Base-by-base conservation (phyloP, 495 filamentous ascomycete genomes). In the Tuber umbilicatum region DNA sequence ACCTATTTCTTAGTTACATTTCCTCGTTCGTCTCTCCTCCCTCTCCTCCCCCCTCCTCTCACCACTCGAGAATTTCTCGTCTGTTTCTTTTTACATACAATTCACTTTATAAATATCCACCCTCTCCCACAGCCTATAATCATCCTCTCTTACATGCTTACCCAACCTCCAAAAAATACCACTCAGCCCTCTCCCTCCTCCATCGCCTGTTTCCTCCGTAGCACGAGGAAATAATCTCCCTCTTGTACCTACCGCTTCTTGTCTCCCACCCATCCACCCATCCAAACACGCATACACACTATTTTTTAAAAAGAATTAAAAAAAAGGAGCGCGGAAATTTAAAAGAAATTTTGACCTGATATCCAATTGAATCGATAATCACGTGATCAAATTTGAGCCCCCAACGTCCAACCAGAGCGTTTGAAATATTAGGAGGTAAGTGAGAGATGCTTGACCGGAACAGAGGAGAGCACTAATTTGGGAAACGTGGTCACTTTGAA, bases 341-440 rank as follows among this genome's bases (percentile, higher is more conserved):
- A 40, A 14, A 60, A 60, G 9, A 60, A 27, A 60, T 2, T 60
- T 14, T 60, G 21, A 60, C 27, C 27, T 14, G 16, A 35, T 64
- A 64, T 64, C 55, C 55, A 64, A 64, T 64, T 64, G 27, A 64
- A 31, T 64, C 16, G 3, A 7, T 31, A 19, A 35, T 64, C 55
- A 64, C 55, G 55, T 64, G 55, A 64, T 64, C 55, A 64, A 64
- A 64, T 64, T 64, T 64, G 55, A 64, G 14, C 55, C 14, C 14
- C 4, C 14, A 35, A 31, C 55, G 27, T 17, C 55, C 55, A 64
- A 64, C 55, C 55, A 64, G 55, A 64, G 27, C 14, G 27, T 64
- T 64, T 64, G 55, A 5, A 64, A 17, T 12, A 4, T 64, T 35
- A 19, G 31, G 55, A 64, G 55, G 27, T 0, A 35, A 64, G 27